Evolutionary conservation across 2,329 filamentous ascomycete genomes (phyloP).

Genomic region (Fusarium sp.): DNA sequence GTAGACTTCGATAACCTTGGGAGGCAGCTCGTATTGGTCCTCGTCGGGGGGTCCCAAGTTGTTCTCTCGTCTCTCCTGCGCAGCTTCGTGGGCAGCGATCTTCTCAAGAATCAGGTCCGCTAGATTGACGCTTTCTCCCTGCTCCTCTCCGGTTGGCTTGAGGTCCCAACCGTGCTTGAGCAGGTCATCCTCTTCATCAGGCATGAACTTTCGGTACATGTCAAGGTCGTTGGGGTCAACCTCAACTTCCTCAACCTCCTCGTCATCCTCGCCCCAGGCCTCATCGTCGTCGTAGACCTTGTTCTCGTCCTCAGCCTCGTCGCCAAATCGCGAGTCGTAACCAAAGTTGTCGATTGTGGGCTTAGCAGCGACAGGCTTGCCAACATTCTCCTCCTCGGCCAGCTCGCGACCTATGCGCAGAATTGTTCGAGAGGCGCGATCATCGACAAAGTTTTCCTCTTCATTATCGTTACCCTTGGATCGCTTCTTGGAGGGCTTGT

Average conservation of each 20-base stretch:
- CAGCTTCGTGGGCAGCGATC: conserved; percentile 90
- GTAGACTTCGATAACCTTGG: conserved; percentile 94
- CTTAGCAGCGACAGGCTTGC: conserved; percentile 57
- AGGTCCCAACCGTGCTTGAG: conserved; percentile 73
- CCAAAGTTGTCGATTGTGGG: conserved; percentile 71
- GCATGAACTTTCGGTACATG: conserved; percentile 91
- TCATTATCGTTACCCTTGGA: conserved; percentile 71
- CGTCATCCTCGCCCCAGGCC: conserved; percentile 84
- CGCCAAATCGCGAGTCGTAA: conserved; percentile 80
- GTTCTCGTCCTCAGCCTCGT: conserved; percentile 62
- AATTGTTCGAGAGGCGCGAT: conserved; percentile 89
- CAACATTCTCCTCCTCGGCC: conserved; percentile 77
- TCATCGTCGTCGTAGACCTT: conserved; percentile 65
- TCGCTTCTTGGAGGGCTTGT: conserved; percentile 79
- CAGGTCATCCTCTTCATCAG: conserved; percentile 77
- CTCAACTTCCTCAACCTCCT: conserved; percentile 78
- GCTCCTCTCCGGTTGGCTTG: conserved; percentile 60
- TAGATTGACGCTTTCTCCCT: conserved; percentile 76
- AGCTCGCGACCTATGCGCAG: conserved; percentile 90
- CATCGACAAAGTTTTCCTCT: conserved; percentile 81
- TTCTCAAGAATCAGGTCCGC: conserved; percentile 94
- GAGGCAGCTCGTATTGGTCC: conserved; percentile 86
- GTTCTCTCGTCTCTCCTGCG: conserved; percentile 59
- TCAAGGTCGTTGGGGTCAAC: conserved; percentile 90
- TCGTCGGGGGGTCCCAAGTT: conserved; percentile 74